Percentiles rank a stretch among this genome's conserved stretches.
phyloP scores from a whole-genome alignment of 1,284 basidiomycete genomes.

The Cryptococcus sp. region DNA sequence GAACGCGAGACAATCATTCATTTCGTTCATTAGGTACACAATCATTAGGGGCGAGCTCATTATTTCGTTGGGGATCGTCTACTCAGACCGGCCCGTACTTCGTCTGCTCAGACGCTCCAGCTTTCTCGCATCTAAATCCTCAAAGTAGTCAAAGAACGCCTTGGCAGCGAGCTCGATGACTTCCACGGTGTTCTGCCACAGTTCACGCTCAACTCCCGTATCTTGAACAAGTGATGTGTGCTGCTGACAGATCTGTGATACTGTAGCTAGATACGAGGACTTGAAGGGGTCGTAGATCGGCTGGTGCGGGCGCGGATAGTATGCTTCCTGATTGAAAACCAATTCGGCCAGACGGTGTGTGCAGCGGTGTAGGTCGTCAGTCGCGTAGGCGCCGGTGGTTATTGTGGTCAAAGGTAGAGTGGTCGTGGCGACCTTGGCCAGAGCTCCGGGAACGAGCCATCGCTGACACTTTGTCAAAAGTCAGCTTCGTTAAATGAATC shows the following conservation, averaged over 20 bases:
- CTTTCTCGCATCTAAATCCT: constrained; percentile 5
- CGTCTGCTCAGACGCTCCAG: neutral
- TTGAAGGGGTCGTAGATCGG: constrained; percentile 1
- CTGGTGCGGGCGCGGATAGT: constrained; percentile 10
- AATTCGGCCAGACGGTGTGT: neutral
- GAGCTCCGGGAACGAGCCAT: neutral
- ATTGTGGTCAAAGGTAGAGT: neutral
- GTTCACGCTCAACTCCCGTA: neutral
- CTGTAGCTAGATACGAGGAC: neutral
- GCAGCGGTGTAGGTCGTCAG: neutral
- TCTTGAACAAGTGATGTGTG: too few relatives aligned
- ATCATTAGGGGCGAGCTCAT: too few relatives aligned
- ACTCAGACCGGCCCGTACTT: too few relatives aligned
- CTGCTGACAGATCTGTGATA: neutral
- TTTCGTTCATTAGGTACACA: too few relatives aligned
- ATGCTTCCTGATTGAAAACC: constrained; percentile 4
- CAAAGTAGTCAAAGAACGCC: constrained; percentile 6
- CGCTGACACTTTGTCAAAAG: too few relatives aligned
- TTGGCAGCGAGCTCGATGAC: neutral
- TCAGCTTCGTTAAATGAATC: neutral
- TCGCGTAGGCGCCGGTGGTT: neutral
- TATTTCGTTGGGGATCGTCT: too few relatives aligned
- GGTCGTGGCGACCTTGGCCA: neutral
- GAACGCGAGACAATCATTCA: too few relatives aligned
- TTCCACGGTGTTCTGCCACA: too few relatives aligned